Evolutionary conservation across 441 rosid genomes (phyloP), one percentile per base, ranked within the genome.

Genomic region (Euphorbia celastroides): DNA sequence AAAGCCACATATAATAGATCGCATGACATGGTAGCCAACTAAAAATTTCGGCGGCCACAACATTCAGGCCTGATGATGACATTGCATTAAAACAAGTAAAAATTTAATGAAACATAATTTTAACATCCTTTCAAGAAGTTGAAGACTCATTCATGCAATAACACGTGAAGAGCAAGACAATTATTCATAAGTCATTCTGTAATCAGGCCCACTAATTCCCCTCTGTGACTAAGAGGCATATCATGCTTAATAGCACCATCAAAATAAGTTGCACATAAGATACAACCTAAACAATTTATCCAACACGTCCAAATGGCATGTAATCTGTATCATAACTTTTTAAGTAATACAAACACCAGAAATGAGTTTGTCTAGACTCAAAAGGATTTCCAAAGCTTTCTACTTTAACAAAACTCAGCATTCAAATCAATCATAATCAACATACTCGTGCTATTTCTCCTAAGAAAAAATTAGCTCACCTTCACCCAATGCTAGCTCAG

Each of bases 401-500:
- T 60, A 44, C 13, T 36, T 66, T 64, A 22, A 55, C 10, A 46
- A 19, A 56, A 13, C 57, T 58, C 50, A 61, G 20, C 57, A 63
- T 51, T 60, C 52, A 31, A 57, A 52, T 44, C 13, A 72, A 31
- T 63, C 50, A 57, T n/a, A 62, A 44, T 62, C 57, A 6, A 61
- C 28, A 51, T 25, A 46, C 60, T 31, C 17, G 25, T 36, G 32
- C 34, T 26, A 32, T 27, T 27, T 28, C 23, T 16, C 62, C 25
- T 9, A 10, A 57, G 50, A 17, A 55, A 23, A 64, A 26, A 65
- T 26, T 32, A 66, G 57, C 78, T 67, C 77, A 95, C 98, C 99
- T 83, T 86, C 84, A 61, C 77, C 86, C 55, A 78, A 75, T 51
- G 70, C 60, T 65, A 95, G 90, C 70, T 88, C 96, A 63, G 46